Evolutionary conservation across 805 yeast species (phyloP).

Genomic region (Wickerhamomyces subpelliculosus): DNA sequence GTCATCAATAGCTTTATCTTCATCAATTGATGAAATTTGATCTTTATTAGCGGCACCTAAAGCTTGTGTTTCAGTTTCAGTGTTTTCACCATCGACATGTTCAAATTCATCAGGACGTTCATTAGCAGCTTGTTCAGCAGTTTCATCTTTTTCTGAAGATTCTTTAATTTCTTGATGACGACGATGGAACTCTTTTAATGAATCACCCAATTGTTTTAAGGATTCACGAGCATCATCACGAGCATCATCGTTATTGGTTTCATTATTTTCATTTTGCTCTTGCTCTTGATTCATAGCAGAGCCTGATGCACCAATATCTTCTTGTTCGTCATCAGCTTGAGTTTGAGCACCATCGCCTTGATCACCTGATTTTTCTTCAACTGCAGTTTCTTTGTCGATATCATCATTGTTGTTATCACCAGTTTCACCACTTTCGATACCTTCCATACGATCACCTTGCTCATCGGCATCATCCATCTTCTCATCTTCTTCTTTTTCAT

Average conservation of each 20-base stretch:
- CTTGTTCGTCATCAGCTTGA: constrained; percentile 48
- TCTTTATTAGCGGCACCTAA: constrained; percentile 84
- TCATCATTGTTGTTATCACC: constrained; percentile 36
- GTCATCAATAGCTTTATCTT: constrained; percentile 77
- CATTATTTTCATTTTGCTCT: constrained; percentile 33
- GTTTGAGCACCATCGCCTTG: constrained; percentile 57
- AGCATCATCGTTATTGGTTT: constrained; percentile 42
- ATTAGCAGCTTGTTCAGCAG: constrained; percentile 44
- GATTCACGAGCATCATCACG: constrained; percentile 69
- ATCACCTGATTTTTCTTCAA: constrained; percentile 53
- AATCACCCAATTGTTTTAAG: constrained; percentile 83
- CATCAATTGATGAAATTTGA: constrained; percentile 68
- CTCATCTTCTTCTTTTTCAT: constrained; percentile 30
- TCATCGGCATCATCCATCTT: constrained; percentile 37
- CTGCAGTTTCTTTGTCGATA: constrained; percentile 50
- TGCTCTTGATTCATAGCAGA: constrained; percentile 37
- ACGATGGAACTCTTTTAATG: constrained; percentile 85
- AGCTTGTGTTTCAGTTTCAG: constrained; percentile 82
- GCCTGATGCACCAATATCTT: constrained; percentile 66
- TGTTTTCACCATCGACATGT: constrained; percentile 73
- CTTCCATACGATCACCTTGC: constrained; percentile 40
- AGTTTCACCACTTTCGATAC: constrained; percentile 45
- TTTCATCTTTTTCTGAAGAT: constrained; percentile 43
- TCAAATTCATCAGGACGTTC: constrained; percentile 82
- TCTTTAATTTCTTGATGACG: constrained; percentile 84